Evolutionary conservation across 2,329 filamentous ascomycete species (phyloP).

Genomic region (Sclerotinia glacialis): DNA sequence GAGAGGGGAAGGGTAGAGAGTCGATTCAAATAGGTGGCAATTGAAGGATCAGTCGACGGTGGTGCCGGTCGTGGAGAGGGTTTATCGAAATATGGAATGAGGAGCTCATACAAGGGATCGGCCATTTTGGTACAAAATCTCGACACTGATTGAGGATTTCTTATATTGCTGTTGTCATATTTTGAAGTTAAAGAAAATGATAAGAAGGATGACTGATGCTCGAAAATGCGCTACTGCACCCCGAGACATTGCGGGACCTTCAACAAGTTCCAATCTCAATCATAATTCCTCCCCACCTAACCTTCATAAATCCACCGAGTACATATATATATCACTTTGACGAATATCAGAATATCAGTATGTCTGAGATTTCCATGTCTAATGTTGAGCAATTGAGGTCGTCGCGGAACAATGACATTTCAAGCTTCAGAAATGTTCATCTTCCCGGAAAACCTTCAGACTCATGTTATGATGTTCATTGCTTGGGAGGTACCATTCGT

Average conservation of each 20-base stretch:
- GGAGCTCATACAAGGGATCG: slow-evolving; percentile 72
- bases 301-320: neutral
- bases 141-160: neutral
- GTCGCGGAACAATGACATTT: too few species aligned
- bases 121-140: slow-evolving; percentile 49
- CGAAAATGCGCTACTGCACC: slow-evolving; percentile 14
- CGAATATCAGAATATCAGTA: neutral
- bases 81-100: slow-evolving; percentile 59
- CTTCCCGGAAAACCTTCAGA: slow-evolving; percentile 36
- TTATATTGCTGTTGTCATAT: neutral
- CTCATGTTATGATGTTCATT: slow-evolving; percentile 40
- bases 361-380: neutral
- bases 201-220: neutral
- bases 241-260: neutral
- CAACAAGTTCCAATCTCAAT: neutral
- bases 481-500: slow-evolving; percentile 34
- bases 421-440: slow-evolving; percentile 33
- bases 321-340: neutral
- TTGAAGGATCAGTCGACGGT: slow-evolving; percentile 49
- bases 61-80: slow-evolving; percentile 43
- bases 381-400: neutral
- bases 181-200: neutral
- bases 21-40: slow-evolving; percentile 70
- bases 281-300: neutral
- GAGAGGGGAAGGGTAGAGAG: slow-evolving; percentile 74